Percentiles rank a stretch among this genome's conserved stretches.
Conservation (phyloP, 345 rosid genomes). For the Arabis hirsuta region DNA sequence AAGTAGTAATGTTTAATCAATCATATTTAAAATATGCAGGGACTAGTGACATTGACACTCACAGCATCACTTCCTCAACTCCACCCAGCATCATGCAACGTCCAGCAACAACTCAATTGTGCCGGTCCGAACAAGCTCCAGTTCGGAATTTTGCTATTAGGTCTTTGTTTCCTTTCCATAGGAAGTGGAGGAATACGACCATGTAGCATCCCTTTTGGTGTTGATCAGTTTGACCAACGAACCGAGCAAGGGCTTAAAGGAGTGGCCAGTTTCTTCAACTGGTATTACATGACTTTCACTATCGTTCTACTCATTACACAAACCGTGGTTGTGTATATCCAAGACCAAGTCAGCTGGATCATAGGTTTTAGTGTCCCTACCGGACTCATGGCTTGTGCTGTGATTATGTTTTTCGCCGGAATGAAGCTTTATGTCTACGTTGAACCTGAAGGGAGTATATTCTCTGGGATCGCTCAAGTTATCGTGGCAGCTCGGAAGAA, state of each 20-base stretch:
- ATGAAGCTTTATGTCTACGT: slow-evolving; percentile 57
- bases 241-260: slow-evolving; percentile 65
- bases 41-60: slow-evolving; percentile 71
- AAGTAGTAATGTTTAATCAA: slow-evolving; percentile 16
- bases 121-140: slow-evolving; percentile 48
- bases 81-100: slow-evolving; percentile 64
- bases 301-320: slow-evolving; percentile 55
- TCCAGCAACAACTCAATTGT: slow-evolving; percentile 47
- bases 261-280: slow-evolving; percentile 71
- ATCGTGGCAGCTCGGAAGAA: slow-evolving; percentile 64
- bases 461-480: slow-evolving; percentile 64
- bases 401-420: slow-evolving; percentile 63
- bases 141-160: slow-evolving; percentile 51
- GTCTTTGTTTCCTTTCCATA: slow-evolving; percentile 56
- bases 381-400: slow-evolving; percentile 56
- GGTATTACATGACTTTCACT: slow-evolving; percentile 75
- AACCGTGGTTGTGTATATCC: slow-evolving; percentile 74
- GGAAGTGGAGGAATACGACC: slow-evolving; percentile 90
- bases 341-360: slow-evolving; percentile 76
- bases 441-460: slow-evolving; percentile 71
- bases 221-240: slow-evolving; percentile 77
- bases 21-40: slow-evolving; percentile 53
- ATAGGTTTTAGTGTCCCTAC: slow-evolving; percentile 81
- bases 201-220: slow-evolving; percentile 81
- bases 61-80: slow-evolving; percentile 71